phyloP scores from a whole-genome alignment of 371 early-diverging fungal species.

The Zopfochytrium polystomum region DNA sequence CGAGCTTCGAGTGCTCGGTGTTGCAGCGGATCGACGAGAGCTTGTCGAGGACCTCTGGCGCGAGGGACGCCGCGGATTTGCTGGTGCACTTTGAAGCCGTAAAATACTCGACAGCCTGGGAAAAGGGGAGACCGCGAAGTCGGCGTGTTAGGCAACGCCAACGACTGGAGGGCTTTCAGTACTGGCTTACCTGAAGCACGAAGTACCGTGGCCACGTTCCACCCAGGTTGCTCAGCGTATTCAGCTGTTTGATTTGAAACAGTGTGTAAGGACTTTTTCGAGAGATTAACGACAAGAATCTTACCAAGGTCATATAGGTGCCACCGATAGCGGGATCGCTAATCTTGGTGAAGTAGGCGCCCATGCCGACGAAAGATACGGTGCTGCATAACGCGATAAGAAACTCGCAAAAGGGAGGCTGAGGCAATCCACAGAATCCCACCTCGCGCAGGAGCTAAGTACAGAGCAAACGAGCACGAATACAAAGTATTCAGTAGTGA shows the following conservation, averaged over 20 bases:
- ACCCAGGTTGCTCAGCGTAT: constrained; percentile 94
- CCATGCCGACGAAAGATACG: constrained; percentile 92
- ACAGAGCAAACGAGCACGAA: constrained; percentile 80
- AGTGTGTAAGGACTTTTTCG: no score
- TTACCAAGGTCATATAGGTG: constrained; percentile 86
- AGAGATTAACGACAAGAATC: constrained; percentile 2
- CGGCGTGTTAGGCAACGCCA: not conserved
- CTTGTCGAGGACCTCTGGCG: no score
- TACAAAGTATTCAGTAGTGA: constrained; percentile 70
- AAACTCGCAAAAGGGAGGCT: not conserved
- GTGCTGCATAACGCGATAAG: constrained; percentile 49
- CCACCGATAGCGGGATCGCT: constrained; percentile 94
- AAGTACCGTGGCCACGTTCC: constrained; percentile 97
- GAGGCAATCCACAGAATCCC: not conserved
- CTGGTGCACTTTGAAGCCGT: constrained; percentile 59
- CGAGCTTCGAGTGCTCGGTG: constrained; percentile 56
- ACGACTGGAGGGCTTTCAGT: not conserved
- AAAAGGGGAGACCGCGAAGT: not conserved
- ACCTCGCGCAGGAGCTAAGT: constrained; percentile 77
- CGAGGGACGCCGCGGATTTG: constrained; percentile 12
- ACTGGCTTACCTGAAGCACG: constrained; percentile 67
- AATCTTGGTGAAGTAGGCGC: constrained; percentile 90
- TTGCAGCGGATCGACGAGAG: constrained; percentile 56
- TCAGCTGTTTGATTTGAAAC: constrained; percentile 56
- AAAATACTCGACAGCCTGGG: constrained; percentile 87